Percentiles rank a stretch among this genome's conserved stretches.
Evolutionary conservation across 2,329 filamentous ascomycete genomes (phyloP).

Genomic region (Talaromyces sp.): DNA sequence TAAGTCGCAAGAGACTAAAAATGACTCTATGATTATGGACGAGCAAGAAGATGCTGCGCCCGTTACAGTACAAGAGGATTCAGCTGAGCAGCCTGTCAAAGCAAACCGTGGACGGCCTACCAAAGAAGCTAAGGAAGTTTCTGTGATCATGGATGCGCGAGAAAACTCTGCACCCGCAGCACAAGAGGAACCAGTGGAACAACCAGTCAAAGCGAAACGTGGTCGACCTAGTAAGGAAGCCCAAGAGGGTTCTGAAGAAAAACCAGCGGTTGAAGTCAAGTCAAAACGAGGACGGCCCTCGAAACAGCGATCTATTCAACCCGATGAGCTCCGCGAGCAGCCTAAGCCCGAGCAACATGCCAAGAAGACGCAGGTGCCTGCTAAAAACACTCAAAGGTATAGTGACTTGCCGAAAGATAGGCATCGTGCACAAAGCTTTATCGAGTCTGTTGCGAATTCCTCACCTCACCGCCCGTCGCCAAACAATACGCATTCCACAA

Average conservation of each 20-base stretch:
- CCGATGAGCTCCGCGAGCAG: slow-evolving; percentile 8
- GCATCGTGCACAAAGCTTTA: slow-evolving; percentile 32
- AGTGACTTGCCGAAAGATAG: slow-evolving; percentile 38
- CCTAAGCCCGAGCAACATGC: background rate
- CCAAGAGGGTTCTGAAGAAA: background rate
- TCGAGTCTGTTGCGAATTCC: slow-evolving; percentile 25
- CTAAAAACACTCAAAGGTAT: slow-evolving; percentile 36
- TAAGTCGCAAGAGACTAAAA: slow-evolving; percentile 7
- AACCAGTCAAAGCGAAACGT: slow-evolving; percentile 3
- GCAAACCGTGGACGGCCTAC: slow-evolving; percentile 10
- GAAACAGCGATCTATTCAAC: slow-evolving; percentile 11
- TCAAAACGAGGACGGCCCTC: slow-evolving; percentile 14
- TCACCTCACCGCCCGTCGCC: slow-evolving; percentile 16
- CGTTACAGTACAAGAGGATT: slow-evolving; percentile 14
- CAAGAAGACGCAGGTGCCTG: slow-evolving; percentile 27
- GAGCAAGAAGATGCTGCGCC: background rate
- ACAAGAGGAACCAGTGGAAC: slow-evolving; percentile 4
- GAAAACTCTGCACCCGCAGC: slow-evolving; percentile 11
- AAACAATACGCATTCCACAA: slow-evolving; percentile 14
- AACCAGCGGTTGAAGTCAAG: slow-evolving; percentile 4
- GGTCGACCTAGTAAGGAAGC: slow-evolving; percentile 6
- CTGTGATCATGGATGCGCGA: background rate
- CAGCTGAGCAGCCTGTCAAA: background rate
- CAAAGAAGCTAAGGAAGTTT: background rate
- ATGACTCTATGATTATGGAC: background rate